Percentiles rank a stretch among this genome's conserved stretches.
phyloP scores from a whole-genome alignment of 768 basidiomycete genomes.

The Termitomyces sp. region DNA sequence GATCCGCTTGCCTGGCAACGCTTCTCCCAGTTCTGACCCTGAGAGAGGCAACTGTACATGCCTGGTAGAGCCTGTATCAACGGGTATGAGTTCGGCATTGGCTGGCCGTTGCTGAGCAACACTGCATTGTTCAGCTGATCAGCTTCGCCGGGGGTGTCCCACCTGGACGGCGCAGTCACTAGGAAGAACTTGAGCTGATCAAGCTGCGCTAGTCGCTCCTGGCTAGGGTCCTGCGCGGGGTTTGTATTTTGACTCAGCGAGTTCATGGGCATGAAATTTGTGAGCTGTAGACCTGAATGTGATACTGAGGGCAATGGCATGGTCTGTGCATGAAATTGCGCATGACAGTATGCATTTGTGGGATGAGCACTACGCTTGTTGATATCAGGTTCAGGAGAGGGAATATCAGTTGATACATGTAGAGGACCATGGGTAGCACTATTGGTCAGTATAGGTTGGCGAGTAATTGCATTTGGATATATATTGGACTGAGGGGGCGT shows the following conservation, averaged over 20 bases:
- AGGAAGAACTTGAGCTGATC: slow-evolving; percentile 88
- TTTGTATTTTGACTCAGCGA: not conserved
- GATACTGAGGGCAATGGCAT: slow-evolving; percentile 16
- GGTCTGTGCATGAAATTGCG: slow-evolving; percentile 34
- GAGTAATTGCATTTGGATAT: slow-evolving; percentile 15
- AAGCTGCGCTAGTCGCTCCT: slow-evolving; percentile 68
- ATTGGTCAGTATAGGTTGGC: slow-evolving; percentile 15
- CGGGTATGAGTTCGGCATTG: slow-evolving; percentile 4
- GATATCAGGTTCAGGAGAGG: slow-evolving; percentile 37
- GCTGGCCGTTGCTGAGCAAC: slow-evolving; percentile 10
- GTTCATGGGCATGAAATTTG: slow-evolving; percentile 10
- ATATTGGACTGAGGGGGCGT: slow-evolving; percentile 15
- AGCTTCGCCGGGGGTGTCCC: slow-evolving; percentile 42
- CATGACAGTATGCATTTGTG: slow-evolving; percentile 42
- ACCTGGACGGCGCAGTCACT: slow-evolving; percentile 76
- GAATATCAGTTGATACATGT: slow-evolving; percentile 34
- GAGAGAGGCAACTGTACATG: slow-evolving; percentile 25
- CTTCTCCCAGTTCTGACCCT: no score
- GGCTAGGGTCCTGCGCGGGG: slow-evolving; percentile 17
- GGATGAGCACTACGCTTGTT: slow-evolving; percentile 49
- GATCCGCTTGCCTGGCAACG: no score
- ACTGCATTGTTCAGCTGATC: slow-evolving; percentile 24
- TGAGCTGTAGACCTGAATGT: slow-evolving; percentile 5
- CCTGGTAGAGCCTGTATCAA: not conserved
- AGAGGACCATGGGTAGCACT: slow-evolving; percentile 20